A percentile compares a stretch with the other conserved stretches of the same genome.
Evolutionary conservation across 495 filamentous ascomycete species (phyloP).

Genomic region (Aeminium ludgeri): DNA sequence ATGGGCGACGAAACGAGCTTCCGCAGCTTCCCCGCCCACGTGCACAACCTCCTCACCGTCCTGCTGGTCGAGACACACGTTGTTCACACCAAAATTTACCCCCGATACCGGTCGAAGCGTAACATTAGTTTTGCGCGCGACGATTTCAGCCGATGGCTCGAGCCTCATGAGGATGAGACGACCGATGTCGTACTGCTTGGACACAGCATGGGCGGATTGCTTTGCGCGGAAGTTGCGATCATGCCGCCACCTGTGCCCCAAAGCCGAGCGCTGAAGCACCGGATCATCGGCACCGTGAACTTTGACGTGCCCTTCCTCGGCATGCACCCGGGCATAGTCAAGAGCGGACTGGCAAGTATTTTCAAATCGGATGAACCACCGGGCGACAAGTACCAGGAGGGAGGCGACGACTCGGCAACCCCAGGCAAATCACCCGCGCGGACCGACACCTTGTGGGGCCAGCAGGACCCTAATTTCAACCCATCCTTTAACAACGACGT

Average conservation of each 20-base stretch:
- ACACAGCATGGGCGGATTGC: slow-evolving; percentile 78
- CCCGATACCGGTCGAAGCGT: slow-evolving; percentile 70
- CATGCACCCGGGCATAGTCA: slow-evolving; percentile 74
- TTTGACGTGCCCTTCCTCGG: slow-evolving; percentile 80
- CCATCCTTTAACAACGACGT: slow-evolving; percentile 60
- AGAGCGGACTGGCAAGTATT: slow-evolving; percentile 59
- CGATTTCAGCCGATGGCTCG: slow-evolving; percentile 70
- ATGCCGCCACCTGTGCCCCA: slow-evolving; percentile 27
- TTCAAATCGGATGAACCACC: slow-evolving; percentile 37
- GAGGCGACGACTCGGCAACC: neutral
- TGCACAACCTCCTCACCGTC: slow-evolving; percentile 60
- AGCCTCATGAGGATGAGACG: slow-evolving; percentile 52
- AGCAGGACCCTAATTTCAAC: slow-evolving; percentile 49
- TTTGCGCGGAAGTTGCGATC: slow-evolving; percentile 65
- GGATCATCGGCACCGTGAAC: slow-evolving; percentile 65
- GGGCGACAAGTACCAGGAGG: slow-evolving; percentile 2
- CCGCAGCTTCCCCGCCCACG: slow-evolving; percentile 69
- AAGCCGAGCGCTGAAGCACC: slow-evolving; percentile 42
- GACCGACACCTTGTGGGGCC: slow-evolving; percentile 11
- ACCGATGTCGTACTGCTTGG: slow-evolving; percentile 75
- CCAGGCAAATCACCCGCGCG: neutral
- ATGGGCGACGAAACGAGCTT: slow-evolving; percentile 84
- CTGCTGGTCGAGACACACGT: slow-evolving; percentile 53
- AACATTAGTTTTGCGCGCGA: slow-evolving; percentile 55
- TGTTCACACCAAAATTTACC: slow-evolving; percentile 83